Evolutionary conservation across 1,284 basidiomycete species (phyloP), one percentile per base, ranked within the genome.

Genomic region (Mycosarcoma mackinlayi): DNA sequence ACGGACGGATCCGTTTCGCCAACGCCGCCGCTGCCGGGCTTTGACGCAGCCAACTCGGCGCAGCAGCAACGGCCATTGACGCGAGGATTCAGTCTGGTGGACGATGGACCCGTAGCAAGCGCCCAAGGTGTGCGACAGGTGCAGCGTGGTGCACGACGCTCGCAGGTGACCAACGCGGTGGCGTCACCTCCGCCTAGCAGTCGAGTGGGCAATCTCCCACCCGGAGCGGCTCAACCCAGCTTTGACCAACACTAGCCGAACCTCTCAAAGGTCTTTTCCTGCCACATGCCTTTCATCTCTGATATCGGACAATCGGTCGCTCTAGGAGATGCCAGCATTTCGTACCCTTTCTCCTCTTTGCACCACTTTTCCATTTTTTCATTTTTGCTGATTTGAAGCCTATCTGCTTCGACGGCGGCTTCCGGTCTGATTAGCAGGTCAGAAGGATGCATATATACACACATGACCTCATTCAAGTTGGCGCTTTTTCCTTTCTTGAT

Each of bases 21-120:
- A 5, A 25, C 42, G 30, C 5, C 27, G 3, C 38, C 52, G 30
- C 47, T 59, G 31, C 56, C 33, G 33, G 51, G 33, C 46, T 52
- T 39, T 25, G 21, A 13, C 27, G 30, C 52, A 28, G 34, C 53
- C 1, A 42, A 24, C 31, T 30, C 50, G 18, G 25, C 42, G 44
- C 61, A 50, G 48, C 64, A 54, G 27, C 55, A 46, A 39, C 57
- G 72, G 33, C 56, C 65, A 18, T 21, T 45, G 37, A 59, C 46
- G 28, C 64, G 65, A 33, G 78, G 80, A 23, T 76, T 81, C 63
- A 77, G 72, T 39, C 54, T 82, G 27, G 77, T 79, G 21, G 80
- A 82, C 38, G 80, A 82, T 35, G 80, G 80, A 3, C 80, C 80
- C 40, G 77, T 80, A 18, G 74, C 77, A 1, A 61, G 53, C 16